Conservation (phyloP, 805 yeast genomes). For the Yamadazyma paraphyllophila region DNA sequence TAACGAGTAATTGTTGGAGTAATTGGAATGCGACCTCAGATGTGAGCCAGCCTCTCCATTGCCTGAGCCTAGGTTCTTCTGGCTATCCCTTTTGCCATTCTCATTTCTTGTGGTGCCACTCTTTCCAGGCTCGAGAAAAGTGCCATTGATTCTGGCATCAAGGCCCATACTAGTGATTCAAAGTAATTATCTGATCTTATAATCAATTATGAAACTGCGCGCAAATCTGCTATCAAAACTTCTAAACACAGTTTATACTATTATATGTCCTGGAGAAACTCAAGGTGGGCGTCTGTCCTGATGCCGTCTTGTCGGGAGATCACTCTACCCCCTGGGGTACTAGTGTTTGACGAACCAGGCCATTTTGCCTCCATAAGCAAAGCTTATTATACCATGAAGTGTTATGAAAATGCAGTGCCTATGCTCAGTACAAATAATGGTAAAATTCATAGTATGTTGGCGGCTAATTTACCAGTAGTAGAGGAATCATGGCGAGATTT, state of each 20-base stretch:
- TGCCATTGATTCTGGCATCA: background rate
- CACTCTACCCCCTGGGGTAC: slow-evolving; percentile 30
- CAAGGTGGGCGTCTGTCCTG: slow-evolving; percentile 17
- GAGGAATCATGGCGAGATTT: slow-evolving; percentile 49
- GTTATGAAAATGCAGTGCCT: slow-evolving; percentile 32
- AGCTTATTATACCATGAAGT: slow-evolving; percentile 29
- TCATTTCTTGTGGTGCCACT: background rate
- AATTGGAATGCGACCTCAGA: slow-evolving; percentile 29
- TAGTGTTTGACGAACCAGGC: slow-evolving; percentile 25
- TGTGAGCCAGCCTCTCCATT: slow-evolving; percentile 13
- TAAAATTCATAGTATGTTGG: slow-evolving; percentile 23
- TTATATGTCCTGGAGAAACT: slow-evolving; percentile 37
- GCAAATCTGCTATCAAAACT: background rate
- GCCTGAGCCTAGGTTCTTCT: background rate
- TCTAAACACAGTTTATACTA: background rate
- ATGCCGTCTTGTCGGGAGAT: slow-evolving; percentile 31
- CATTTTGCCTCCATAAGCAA: slow-evolving; percentile 22
- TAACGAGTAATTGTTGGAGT: slow-evolving; percentile 36
- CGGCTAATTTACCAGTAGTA: slow-evolving; percentile 42
- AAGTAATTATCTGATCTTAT: background rate
- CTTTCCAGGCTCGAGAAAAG: background rate
- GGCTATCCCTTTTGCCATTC: background rate
- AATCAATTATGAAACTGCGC: background rate
- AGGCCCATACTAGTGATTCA: background rate
- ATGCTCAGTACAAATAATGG: slow-evolving; percentile 40